Evolutionary conservation across 257 asterid genomes (phyloP).

Genomic region (Solanum lignicaule): DNA sequence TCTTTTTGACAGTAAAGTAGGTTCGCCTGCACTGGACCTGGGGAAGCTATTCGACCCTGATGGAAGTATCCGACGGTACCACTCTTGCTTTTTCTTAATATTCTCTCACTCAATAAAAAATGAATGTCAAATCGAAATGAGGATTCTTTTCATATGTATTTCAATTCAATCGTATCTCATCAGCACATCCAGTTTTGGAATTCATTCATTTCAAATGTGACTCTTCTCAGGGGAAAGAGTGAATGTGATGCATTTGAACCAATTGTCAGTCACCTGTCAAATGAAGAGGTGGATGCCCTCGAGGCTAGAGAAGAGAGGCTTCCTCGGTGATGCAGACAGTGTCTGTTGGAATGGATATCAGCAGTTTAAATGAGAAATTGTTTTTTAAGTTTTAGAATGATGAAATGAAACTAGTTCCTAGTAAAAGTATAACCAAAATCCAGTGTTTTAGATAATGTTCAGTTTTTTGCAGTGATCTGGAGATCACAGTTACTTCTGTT

Average conservation of each 20-base stretch:
- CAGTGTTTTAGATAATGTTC: not conserved
- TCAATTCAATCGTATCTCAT: not conserved
- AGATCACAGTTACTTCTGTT: not conserved
- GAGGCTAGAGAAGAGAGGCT: constrained; percentile 80
- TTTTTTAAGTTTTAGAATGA: not conserved
- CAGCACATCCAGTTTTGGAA: not conserved
- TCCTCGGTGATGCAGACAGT: constrained; percentile 16
- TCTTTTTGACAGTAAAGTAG: constrained; percentile 49
- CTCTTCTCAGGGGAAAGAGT: constrained; percentile 54
- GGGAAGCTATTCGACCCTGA: constrained; percentile 72
- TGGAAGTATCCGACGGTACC: constrained; percentile 68
- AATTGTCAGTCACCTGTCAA: constrained; percentile 64
- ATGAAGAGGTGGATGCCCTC: constrained; percentile 76
- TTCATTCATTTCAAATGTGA: not conserved
- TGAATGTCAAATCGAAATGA: not conserved
- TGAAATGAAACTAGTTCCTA: not conserved
- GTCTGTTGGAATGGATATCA: not conserved
- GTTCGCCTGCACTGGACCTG: constrained; percentile 72
- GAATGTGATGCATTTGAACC: constrained; percentile 88
- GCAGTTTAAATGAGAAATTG: not conserved
- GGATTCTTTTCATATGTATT: not conserved
- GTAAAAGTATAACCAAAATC: not conserved
- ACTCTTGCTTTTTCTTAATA: not conserved
- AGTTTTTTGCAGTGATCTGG: not conserved
- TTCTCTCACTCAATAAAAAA: not conserved